Percentiles rank a stretch among this genome's conserved stretches.
Evolutionary conservation across 2,329 filamentous ascomycete genomes (phyloP).

Genomic region (Zelopaecilomyces penicillatus): DNA sequence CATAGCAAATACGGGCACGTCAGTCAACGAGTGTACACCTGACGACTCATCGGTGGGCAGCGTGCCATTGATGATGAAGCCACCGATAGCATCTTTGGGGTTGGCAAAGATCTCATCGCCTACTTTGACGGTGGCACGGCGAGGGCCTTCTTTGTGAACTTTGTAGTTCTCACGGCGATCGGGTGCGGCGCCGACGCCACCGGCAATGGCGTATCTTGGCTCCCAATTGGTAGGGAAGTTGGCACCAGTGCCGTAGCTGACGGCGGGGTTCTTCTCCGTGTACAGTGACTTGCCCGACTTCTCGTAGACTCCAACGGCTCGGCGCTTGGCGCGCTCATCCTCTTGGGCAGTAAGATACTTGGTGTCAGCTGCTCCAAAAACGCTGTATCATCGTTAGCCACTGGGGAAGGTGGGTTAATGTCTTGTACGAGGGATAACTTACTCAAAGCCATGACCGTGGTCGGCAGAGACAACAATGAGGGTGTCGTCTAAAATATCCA

Average conservation of each 20-base stretch:
- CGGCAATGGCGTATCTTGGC: conserved; percentile 71
- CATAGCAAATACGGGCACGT: conserved; percentile 69
- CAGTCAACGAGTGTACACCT: conserved; percentile 70
- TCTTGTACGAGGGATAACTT: conserved; percentile 10
- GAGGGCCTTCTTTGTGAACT: conserved; percentile 58
- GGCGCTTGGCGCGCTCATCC: conserved; percentile 63
- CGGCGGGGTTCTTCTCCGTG: conserved; percentile 45
- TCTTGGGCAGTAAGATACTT: conserved; percentile 60
- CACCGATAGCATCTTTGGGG: conserved; percentile 54
- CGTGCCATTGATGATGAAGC: conserved; percentile 70
- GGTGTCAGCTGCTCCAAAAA: conserved; percentile 75
- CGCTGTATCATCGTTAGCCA: conserved; percentile 26
- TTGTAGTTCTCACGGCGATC: conserved; percentile 71
- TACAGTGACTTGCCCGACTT: conserved; percentile 71
- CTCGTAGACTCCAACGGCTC: conserved; percentile 65
- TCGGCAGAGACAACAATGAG: conserved; percentile 77
- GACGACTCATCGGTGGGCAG: conserved; percentile 53
- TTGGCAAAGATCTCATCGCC: conserved; percentile 57
- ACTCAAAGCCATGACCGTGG: conserved; percentile 81
- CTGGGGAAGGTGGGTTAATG: conserved; percentile 3
- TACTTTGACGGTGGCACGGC: conserved; percentile 49
- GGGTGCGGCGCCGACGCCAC: conserved; percentile 62
- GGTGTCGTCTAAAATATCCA: conserved; percentile 64
- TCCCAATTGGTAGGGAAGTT: conserved; percentile 82
- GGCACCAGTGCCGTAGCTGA: conserved; percentile 63